Evolutionary conservation across 345 rosid species (phyloP).

Genomic region (Mangifera indica): DNA sequence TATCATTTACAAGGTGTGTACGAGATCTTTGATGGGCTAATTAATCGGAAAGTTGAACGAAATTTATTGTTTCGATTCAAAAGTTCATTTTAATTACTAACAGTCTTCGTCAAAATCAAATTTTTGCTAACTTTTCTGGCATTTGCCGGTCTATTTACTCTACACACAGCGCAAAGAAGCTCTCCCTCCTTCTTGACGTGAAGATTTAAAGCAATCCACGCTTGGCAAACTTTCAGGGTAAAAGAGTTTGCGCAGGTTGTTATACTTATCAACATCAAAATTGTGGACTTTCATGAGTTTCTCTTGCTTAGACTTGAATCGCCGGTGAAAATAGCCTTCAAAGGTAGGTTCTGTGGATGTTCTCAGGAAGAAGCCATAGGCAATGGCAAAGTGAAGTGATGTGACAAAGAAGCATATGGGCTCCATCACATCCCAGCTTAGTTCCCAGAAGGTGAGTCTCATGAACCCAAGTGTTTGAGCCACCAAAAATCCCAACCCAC

Average conservation of each 20-base stretch:
- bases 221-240: constrained; percentile 17
- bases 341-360: constrained; percentile 82
- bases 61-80: background rate
- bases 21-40: no score
- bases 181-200: background rate
- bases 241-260: constrained; percentile 41
- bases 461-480: constrained; percentile 70
- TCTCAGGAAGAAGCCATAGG: constrained; percentile 64
- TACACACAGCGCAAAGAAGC: background rate
- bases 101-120: background rate
- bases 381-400: constrained; percentile 54
- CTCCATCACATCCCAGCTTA: constrained; percentile 95
- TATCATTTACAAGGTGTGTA: no score
- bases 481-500: constrained; percentile 56
- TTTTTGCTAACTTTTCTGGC: background rate
- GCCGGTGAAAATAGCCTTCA: constrained; percentile 61
- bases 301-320: constrained; percentile 58
- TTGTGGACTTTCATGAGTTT: constrained; percentile 48
- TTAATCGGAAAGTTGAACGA: no score
- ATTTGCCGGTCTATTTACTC: background rate
- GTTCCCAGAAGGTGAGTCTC: constrained; percentile 96
- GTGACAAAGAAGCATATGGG: constrained; percentile 89
- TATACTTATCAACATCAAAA: constrained; percentile 49
- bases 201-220: background rate
- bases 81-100: background rate